Conservation (phyloP, 2,329 filamentous ascomycete species). For the Penicillium sp. region DNA sequence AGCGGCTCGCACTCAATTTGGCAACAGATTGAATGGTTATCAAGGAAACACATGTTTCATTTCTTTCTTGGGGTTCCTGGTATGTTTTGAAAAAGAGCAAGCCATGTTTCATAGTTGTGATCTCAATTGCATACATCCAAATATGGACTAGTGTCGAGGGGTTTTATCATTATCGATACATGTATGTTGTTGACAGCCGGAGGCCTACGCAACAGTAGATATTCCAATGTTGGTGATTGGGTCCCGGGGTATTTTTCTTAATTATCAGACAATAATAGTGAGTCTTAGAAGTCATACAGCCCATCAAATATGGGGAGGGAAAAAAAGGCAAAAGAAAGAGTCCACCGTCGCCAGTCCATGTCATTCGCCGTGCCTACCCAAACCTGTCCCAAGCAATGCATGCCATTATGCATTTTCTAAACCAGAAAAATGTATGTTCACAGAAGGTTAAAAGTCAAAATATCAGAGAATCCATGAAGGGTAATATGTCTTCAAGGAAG, state of each 20-base stretch:
- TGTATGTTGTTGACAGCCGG: neutral
- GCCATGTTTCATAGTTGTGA: neutral
- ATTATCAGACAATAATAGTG: constrained; percentile 15
- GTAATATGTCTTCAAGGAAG: constrained; percentile 3
- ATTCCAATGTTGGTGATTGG: neutral
- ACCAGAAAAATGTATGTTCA: constrained; percentile 28
- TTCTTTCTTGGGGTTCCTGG: neutral
- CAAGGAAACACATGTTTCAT: neutral
- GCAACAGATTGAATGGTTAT: neutral
- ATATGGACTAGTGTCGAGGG: neutral
- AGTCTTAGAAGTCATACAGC: constrained; percentile 13
- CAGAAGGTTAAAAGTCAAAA: constrained; percentile 19
- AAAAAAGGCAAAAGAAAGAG: constrained; percentile 11
- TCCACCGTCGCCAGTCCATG: constrained; percentile 25
- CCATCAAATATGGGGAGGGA: constrained; percentile 9
- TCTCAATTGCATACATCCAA: neutral
- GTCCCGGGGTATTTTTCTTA: constrained; percentile 5
- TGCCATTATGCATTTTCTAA: constrained; percentile 36
- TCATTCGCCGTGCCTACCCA: constrained; percentile 28
- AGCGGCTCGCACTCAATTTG: neutral
- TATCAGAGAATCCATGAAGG: constrained; percentile 6
- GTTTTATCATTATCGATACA: constrained; percentile 2
- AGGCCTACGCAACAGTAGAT: neutral
- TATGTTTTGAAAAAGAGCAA: neutral
- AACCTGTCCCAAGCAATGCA: constrained; percentile 28